phyloP scores from a whole-genome alignment of 805 yeast species.

The Starmerella sp. region DNA sequence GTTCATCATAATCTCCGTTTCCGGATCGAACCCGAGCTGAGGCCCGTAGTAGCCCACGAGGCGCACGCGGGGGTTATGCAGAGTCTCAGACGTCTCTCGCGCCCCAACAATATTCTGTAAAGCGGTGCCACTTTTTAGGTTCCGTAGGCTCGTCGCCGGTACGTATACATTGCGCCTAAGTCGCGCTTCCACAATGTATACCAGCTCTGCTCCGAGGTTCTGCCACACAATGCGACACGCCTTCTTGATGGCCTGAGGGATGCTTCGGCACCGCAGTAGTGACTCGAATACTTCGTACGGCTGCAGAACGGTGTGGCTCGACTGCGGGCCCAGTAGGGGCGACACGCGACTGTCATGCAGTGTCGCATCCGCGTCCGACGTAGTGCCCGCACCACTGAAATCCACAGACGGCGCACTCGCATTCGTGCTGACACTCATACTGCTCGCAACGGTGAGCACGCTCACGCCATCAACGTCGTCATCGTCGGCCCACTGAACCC shows the following conservation, averaged over 20 bases:
- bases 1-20: background rate
- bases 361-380: background rate
- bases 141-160: background rate
- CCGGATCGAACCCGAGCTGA: background rate
- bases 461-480: background rate
- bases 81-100: background rate
- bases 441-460: background rate
- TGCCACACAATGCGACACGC: constrained; percentile 23
- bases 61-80: background rate
- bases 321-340: constrained; percentile 4
- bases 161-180: background rate
- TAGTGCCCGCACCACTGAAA: background rate
- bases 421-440: background rate
- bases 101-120: background rate
- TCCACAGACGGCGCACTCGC: background rate
- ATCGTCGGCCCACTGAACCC: constrained; percentile 10
- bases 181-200: constrained; percentile 24
- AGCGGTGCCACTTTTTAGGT: background rate
- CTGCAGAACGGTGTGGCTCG: constrained; percentile 15
- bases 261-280: constrained; percentile 18
- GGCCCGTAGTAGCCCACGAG: constrained; percentile 9
- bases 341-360: background rate
- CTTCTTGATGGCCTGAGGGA: constrained; percentile 22
- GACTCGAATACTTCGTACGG: constrained; percentile 24
- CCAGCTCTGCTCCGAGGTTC: constrained; percentile 22